A percentile compares a stretch with the other conserved stretches of the same genome.
These are phyloP conservation scores for Blepharisma japonicum DNA, from an alignment of 73 alveolate species.

Conservation along the genomic window DNA sequence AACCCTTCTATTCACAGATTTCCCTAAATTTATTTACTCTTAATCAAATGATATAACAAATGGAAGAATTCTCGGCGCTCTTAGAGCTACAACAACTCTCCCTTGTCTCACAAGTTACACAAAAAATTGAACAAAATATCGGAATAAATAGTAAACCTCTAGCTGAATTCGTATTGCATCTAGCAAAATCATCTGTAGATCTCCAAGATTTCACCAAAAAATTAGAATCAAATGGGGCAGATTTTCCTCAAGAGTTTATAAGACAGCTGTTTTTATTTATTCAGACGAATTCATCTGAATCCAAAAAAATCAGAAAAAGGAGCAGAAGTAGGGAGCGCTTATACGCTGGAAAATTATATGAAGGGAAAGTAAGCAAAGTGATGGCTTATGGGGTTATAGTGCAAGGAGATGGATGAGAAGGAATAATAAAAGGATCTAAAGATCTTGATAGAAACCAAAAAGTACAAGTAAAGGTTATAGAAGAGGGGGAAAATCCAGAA, in stretches of 20 bases:
- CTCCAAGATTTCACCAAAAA: slow-evolving; percentile 40
- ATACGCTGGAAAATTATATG: slow-evolving; percentile 39
- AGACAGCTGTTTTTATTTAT: slow-evolving; percentile 35
- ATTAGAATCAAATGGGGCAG: slow-evolving; percentile 46
- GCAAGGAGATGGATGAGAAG: slow-evolving; percentile 29
- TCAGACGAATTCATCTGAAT: slow-evolving; percentile 31
- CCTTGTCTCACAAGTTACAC: slow-evolving; percentile 40
- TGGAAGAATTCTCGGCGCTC: background rate
- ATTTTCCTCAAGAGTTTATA: slow-evolving; percentile 37
- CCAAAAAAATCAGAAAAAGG: slow-evolving; percentile 18
- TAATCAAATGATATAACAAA: no score
- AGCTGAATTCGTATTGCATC: slow-evolving; percentile 71
- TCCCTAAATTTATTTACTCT: no score
- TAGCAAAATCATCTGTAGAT: slow-evolving; percentile 50
- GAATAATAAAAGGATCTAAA: slow-evolving; percentile 59
- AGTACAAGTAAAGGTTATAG: slow-evolving; percentile 65
- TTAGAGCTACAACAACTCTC: slow-evolving; percentile 40
- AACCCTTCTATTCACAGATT: no score
- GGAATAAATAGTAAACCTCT: slow-evolving; percentile 51
- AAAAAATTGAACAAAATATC: slow-evolving; percentile 39
- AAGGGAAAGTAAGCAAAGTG: slow-evolving; percentile 32
- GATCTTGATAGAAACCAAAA: slow-evolving; percentile 80
- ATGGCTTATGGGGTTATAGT: slow-evolving; percentile 15
- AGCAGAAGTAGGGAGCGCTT: slow-evolving; percentile 14
- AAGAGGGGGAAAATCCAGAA: slow-evolving; percentile 63